These are phyloP conservation scores for Rubus parviflorus DNA, from an alignment of 306 rosid genomes.

Conservation along the genomic window DNA sequence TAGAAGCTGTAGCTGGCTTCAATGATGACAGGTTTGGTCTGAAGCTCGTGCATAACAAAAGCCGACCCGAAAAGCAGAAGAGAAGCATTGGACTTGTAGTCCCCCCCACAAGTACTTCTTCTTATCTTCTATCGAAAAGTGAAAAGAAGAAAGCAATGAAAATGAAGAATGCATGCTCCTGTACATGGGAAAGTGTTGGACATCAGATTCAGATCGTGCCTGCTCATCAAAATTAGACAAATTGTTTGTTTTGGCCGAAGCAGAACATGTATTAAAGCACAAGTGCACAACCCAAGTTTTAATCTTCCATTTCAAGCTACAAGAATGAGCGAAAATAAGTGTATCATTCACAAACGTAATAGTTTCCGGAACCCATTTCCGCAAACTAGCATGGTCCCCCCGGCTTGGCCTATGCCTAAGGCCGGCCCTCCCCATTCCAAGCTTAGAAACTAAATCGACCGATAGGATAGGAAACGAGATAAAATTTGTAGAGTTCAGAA, in stretches of 20 bases:
- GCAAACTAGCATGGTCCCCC: too few species aligned
- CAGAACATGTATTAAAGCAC: background rate
- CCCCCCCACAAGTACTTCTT: slow-evolving; percentile 22
- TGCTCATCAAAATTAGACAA: background rate
- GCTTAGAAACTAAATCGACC: background rate
- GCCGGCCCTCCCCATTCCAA: background rate
- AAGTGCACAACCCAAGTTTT: background rate
- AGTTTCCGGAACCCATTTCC: background rate
- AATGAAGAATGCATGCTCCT: slow-evolving; percentile 5
- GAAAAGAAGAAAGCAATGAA: background rate
- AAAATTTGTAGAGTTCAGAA: background rate
- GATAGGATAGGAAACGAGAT: too few species aligned
- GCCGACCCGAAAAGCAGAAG: slow-evolving; percentile 35
- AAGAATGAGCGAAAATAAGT: background rate
- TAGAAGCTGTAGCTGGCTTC: slow-evolving; percentile 23
- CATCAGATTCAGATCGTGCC: background rate
- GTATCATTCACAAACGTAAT: background rate
- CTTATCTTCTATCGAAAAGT: slow-evolving; percentile 1
- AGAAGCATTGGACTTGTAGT: slow-evolving; percentile 20
- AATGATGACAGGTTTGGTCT: slow-evolving; percentile 12
- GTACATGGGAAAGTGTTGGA: background rate
- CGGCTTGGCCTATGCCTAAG: too few species aligned
- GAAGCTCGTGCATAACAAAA: slow-evolving; percentile 33
- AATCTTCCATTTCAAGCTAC: background rate
- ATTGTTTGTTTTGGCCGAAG: background rate